These are phyloP conservation scores for Pichia deserticola DNA, from an alignment of 805 yeast species.

Conservation along the genomic window DNA sequence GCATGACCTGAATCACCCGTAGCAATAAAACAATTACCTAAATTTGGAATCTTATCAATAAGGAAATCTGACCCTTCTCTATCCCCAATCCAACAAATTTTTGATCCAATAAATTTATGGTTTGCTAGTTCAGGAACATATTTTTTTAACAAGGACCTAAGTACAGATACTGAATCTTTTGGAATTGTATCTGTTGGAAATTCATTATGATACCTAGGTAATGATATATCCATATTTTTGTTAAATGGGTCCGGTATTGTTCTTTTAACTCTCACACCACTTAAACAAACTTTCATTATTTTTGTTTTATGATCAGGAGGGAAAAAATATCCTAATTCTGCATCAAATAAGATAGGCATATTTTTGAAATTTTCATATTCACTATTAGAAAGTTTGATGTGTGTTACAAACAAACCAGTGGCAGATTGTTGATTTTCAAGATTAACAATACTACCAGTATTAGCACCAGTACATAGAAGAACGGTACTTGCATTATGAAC, in stretches of 20 bases:
- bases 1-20: slow-evolving; percentile 42
- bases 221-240: slow-evolving; percentile 16
- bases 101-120: slow-evolving; percentile 26
- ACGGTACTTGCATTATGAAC: slow-evolving; percentile 27
- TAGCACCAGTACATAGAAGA: slow-evolving; percentile 34
- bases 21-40: slow-evolving; percentile 29
- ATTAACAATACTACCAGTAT: slow-evolving; percentile 30
- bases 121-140: slow-evolving; percentile 32
- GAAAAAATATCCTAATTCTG: slow-evolving; percentile 39
- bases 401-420: slow-evolving; percentile 31
- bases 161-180: slow-evolving; percentile 17
- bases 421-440: slow-evolving; percentile 28
- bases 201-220: slow-evolving; percentile 31
- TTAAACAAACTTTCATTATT: slow-evolving; percentile 32
- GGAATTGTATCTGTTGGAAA: slow-evolving; percentile 33
- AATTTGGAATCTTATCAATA: slow-evolving; percentile 31
- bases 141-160: slow-evolving; percentile 23
- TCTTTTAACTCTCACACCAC: slow-evolving; percentile 27
- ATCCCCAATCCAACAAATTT: slow-evolving; percentile 33
- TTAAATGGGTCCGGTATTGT: slow-evolving; percentile 12
- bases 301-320: slow-evolving; percentile 37
- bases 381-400: slow-evolving; percentile 29
- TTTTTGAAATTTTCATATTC: slow-evolving; percentile 30
- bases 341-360: slow-evolving; percentile 37
- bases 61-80: slow-evolving; percentile 32